Evolutionary conservation across 768 basidiomycete genomes (phyloP).

Genomic region (Sutorius australiensis): DNA sequence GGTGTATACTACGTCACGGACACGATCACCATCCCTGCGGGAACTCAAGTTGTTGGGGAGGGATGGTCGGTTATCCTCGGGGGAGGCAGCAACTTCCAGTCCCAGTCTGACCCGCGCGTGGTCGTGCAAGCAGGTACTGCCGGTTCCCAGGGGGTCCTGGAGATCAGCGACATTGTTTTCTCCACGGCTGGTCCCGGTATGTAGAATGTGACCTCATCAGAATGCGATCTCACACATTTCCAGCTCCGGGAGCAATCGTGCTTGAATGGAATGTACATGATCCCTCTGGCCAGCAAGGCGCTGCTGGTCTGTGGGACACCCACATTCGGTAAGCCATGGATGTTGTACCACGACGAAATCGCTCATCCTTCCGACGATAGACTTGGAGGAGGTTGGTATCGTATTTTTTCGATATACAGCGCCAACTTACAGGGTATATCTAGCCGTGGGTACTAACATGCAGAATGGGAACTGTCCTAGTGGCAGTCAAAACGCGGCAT

Average conservation of each 20-base stretch:
- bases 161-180: constrained; percentile 65
- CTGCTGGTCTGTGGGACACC: constrained; percentile 50
- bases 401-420: neutral
- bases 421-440: neutral
- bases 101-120: constrained; percentile 35
- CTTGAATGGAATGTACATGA: constrained; percentile 61
- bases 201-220: neutral
- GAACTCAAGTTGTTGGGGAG: constrained; percentile 47
- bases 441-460: constrained; percentile 53
- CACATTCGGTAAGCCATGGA: constrained; percentile 32
- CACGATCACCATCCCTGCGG: constrained; percentile 47
- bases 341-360: neutral
- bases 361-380: constrained; percentile 4
- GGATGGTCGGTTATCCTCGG: constrained; percentile 48
- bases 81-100: constrained; percentile 39
- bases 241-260: constrained; percentile 45
- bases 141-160: constrained; percentile 48
- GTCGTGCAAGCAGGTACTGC: constrained; percentile 43
- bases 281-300: constrained; percentile 47
- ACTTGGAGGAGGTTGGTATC: constrained; percentile 26
- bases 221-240: neutral
- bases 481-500: constrained; percentile 40
- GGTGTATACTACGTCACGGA: constrained; percentile 45
- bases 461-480: constrained; percentile 41
- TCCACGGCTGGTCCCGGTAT: constrained; percentile 48